phyloP scores from a whole-genome alignment of 2,329 filamentous ascomycete genomes.

The Cercospora beticola region DNA sequence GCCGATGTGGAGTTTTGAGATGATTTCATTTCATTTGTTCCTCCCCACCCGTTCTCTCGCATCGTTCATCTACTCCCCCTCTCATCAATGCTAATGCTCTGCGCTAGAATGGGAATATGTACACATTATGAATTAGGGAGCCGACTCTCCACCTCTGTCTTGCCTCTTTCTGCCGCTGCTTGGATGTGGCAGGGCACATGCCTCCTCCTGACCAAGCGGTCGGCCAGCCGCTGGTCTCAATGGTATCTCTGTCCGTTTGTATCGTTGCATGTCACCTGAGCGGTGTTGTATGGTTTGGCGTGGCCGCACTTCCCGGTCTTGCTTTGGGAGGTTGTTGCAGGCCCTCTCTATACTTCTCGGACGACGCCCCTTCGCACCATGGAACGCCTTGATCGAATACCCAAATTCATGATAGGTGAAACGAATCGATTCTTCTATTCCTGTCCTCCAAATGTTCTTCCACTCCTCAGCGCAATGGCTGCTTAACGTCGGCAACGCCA shows the following conservation, averaged over 20 bases:
- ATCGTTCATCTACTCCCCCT: neutral
- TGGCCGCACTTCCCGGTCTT: neutral
- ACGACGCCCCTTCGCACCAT: neutral
- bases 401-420: neutral
- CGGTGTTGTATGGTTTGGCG: neutral
- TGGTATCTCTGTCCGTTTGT: neutral
- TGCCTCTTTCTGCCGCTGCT: neutral
- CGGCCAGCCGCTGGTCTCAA: neutral
- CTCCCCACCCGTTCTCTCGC: neutral
- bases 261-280: neutral
- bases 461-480: conserved; percentile 50
- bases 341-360: neutral
- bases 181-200: neutral
- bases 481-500: conserved; percentile 74
- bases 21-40: neutral
- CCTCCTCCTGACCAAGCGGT: neutral
- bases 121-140: conserved; percentile 10
- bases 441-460: neutral
- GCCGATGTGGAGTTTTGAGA: neutral
- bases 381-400: neutral
- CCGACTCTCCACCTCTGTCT: neutral
- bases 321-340: neutral
- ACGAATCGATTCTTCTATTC: neutral
- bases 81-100: conserved; percentile 9
- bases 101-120: conserved; percentile 11